Base-by-base conservation (phyloP, 1,284 basidiomycete genomes). In the Leccinum pachyderme region DNA sequence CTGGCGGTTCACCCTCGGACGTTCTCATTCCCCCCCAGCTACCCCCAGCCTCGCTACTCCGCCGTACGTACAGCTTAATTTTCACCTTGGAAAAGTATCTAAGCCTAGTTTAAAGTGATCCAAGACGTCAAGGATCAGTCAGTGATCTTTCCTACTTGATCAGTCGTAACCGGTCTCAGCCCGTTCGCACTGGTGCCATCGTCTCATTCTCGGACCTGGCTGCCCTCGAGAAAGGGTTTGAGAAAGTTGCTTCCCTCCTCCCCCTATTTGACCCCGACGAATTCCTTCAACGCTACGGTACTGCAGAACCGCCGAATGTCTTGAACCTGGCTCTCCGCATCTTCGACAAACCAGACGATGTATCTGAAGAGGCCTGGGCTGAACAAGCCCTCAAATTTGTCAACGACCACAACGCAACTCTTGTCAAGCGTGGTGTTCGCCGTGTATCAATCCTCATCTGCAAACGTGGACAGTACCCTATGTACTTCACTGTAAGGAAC, bases 91-190 rank as follows among this genome's bases (percentile, higher is more conserved):
- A 27, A 27, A 48, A 5, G 33, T 52, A 15, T 65, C 71, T 64
- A 61, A 68, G 32, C 54, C 27, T 47, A 13, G 47, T 5, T 4
- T 24, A 4, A 57, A 75, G 75, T 51, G 75, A 77, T 48, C 63
- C 69, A 48, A 77, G 77, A 56, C 79, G 93, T 57, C 83, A 91
- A 58, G 94, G 88, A 18, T 96, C 93, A 24, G 94, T 97, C 68
- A 95, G 92, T 66, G 95, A 98, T 71, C 76, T 98, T 58, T 91
- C 89, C 50, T 98, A 94, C 72, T 81, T 96, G 73, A 91, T 98
- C 72, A 84, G 77, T 64, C 84, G 83, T 56, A 85, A 86, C 68
- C 89, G 93, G 72, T 82, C 87, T 7, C 93, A 96, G 69, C 95
- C 95, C 27, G 75, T 91, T 43, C 89, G 95, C 49, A 89, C 84